Conservation (phyloP, 768 basidiomycete species). For the Tubosaeta sp. region DNA sequence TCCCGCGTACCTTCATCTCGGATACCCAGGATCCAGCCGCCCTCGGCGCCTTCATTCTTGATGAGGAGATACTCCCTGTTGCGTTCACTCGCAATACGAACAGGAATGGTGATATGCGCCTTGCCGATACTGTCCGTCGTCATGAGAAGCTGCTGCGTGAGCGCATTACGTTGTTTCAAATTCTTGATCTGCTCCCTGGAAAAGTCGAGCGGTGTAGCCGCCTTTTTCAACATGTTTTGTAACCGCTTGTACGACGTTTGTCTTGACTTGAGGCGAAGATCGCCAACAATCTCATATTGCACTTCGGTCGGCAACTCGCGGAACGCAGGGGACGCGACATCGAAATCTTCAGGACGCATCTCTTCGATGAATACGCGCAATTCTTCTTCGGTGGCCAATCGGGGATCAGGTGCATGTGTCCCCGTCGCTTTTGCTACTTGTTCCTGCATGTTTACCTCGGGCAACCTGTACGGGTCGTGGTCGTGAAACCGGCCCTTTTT, state of each 20-base stretch:
- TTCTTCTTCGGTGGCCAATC: constrained; percentile 95
- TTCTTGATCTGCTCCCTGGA: constrained; percentile 94
- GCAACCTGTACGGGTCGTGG: constrained; percentile 92
- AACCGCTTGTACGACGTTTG: constrained; percentile 91
- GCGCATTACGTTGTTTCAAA: constrained; percentile 78
- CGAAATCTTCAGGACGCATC: constrained; percentile 94
- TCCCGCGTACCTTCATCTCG: constrained; percentile 78
- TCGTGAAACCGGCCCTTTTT: constrained; percentile 66
- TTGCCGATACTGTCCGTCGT: constrained; percentile 93
- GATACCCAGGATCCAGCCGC: constrained; percentile 94
- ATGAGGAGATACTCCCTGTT: constrained; percentile 94
- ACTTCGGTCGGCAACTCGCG: constrained; percentile 91
- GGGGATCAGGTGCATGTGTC: constrained; percentile 70
- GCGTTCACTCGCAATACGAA: constrained; percentile 91
- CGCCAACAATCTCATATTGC: constrained; percentile 97
- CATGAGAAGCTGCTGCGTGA: constrained; percentile 89
- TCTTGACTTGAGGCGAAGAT: constrained; percentile 88
- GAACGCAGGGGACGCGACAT: constrained; percentile 85
- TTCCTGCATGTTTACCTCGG: constrained; percentile 70
- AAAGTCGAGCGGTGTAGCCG: constrained; percentile 87
- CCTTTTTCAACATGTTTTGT: constrained; percentile 80
- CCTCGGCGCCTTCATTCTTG: constrained; percentile 81
- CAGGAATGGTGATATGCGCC: constrained; percentile 84
- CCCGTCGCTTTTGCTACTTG: constrained; percentile 59
- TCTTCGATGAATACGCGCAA: constrained; percentile 90